A percentile compares a stretch with the other conserved stretches of the same genome.
These are phyloP conservation scores for Cyclotella kingstonii DNA, from an alignment of 108 stramenopile species.

Conservation along the genomic window DNA sequence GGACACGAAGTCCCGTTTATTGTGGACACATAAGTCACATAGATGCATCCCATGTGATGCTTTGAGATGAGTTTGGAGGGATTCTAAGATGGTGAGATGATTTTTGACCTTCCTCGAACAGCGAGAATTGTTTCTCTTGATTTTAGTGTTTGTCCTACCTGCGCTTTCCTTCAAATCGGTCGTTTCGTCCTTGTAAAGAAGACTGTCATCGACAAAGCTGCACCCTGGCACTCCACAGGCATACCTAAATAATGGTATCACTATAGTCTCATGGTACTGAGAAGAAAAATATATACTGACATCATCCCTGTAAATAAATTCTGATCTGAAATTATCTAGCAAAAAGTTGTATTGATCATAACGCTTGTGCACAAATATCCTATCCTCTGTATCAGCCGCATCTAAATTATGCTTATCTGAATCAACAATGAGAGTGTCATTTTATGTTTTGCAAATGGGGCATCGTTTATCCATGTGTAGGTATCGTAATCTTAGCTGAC, in stretches of 20 bases:
- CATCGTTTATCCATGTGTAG: slow-evolving; percentile 73
- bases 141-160: slow-evolving; percentile 9
- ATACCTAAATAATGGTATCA: slow-evolving; percentile 62
- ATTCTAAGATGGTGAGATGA: slow-evolving; percentile 29
- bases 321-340: slow-evolving; percentile 53
- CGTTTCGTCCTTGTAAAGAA: slow-evolving; percentile 16
- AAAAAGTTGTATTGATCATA: slow-evolving; percentile 68
- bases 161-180: slow-evolving; percentile 13
- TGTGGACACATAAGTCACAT: slow-evolving; percentile 75
- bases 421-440: slow-evolving; percentile 77
- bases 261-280: slow-evolving; percentile 50
- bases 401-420: background rate
- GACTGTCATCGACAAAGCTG: slow-evolving; percentile 34
- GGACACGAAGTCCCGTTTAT: slow-evolving; percentile 81
- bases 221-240: slow-evolving; percentile 53
- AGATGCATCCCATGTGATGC: slow-evolving; percentile 56
- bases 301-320: slow-evolving; percentile 58
- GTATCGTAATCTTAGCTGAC: slow-evolving; percentile 69
- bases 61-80: slow-evolving; percentile 71
- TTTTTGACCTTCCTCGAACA: slow-evolving; percentile 23
- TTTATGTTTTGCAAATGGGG: slow-evolving; percentile 72
- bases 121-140: slow-evolving; percentile 7
- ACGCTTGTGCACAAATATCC: background rate
- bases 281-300: slow-evolving; percentile 77
- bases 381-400: slow-evolving; percentile 1